phyloP scores from a whole-genome alignment of 202 grass and related monocot species.

The Panicum virgatum region DNA sequence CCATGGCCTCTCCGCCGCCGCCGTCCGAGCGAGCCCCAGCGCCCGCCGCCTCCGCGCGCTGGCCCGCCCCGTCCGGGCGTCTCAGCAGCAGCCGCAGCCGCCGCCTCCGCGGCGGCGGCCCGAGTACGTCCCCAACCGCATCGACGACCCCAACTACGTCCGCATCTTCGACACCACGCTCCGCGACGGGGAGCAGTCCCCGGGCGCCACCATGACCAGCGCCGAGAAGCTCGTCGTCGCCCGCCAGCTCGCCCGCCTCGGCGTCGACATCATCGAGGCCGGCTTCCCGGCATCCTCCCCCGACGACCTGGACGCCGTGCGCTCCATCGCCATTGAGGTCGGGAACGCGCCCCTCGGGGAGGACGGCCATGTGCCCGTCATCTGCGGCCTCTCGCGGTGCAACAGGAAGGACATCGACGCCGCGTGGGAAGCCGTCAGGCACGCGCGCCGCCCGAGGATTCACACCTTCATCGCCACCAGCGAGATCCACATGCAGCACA shows the following conservation, averaged over 20 bases:
- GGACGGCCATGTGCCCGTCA: constrained; percentile 74
- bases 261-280: constrained; percentile 96
- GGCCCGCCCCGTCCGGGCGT: constrained; percentile 17
- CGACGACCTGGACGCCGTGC: constrained; percentile 95
- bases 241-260: constrained; percentile 75
- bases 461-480: constrained; percentile 97
- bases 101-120: constrained; percentile 60
- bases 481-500: constrained; percentile 97
- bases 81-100: neutral
- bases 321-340: constrained; percentile 91
- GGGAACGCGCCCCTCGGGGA: constrained; percentile 65
- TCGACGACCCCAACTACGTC: constrained; percentile 82
- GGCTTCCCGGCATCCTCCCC: constrained; percentile 88
- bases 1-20: constrained; percentile 13
- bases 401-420: constrained; percentile 85
- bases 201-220: constrained; percentile 95
- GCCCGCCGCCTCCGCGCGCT: constrained; percentile 5
- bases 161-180: constrained; percentile 98
- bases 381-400: constrained; percentile 84
- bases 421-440: constrained; percentile 84
- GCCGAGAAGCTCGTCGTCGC: constrained; percentile 85
- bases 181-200: constrained; percentile 89
- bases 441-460: constrained; percentile 68
- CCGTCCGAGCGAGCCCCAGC: neutral
- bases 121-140: constrained; percentile 65